Percentiles rank a stretch among this genome's conserved stretches.
Evolutionary conservation across 257 asterid genomes (phyloP).

Genomic region (Nicotiana undulata): DNA sequence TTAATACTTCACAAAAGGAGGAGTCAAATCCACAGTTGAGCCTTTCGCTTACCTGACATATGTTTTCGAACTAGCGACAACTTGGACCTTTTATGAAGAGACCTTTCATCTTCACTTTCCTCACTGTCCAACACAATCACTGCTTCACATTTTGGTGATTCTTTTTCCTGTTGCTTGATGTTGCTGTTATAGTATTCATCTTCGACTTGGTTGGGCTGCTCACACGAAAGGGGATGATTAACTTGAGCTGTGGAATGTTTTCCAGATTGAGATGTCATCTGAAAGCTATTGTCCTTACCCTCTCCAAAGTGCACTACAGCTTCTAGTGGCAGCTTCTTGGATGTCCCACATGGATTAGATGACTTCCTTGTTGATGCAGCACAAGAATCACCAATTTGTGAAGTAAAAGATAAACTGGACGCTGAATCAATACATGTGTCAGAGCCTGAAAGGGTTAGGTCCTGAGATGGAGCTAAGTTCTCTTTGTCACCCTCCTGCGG

Average conservation of each 20-base stretch:
- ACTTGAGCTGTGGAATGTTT: slow-evolving; percentile 9
- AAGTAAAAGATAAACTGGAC: slow-evolving; percentile 3
- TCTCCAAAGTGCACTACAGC: slow-evolving; percentile 18
- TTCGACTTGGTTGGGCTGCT: slow-evolving; percentile 20
- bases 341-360: slow-evolving; percentile 1
- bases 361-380: slow-evolving; percentile 4
- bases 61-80: slow-evolving; percentile 39
- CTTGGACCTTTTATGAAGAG: slow-evolving; percentile 41
- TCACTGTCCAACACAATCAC: slow-evolving; percentile 75
- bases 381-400: slow-evolving; percentile 15
- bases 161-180: slow-evolving; percentile 17
- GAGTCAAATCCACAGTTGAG: not conserved
- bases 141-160: slow-evolving; percentile 21
- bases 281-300: slow-evolving; percentile 7
- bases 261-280: slow-evolving; percentile 18
- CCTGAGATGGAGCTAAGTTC: slow-evolving; percentile 27
- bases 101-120: slow-evolving; percentile 58
- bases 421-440: slow-evolving; percentile 1
- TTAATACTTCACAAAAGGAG: slow-evolving; percentile 1
- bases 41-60: slow-evolving; percentile 44
- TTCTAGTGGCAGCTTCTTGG: slow-evolving; percentile 17
- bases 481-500: slow-evolving; percentile 31
- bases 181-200: slow-evolving; percentile 9
- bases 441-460: slow-evolving; percentile 10
- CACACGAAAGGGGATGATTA: not conserved